These are phyloP conservation scores for Nemania sp. DNA, from an alignment of 2,329 filamentous ascomycete species.

Conservation along the genomic window DNA sequence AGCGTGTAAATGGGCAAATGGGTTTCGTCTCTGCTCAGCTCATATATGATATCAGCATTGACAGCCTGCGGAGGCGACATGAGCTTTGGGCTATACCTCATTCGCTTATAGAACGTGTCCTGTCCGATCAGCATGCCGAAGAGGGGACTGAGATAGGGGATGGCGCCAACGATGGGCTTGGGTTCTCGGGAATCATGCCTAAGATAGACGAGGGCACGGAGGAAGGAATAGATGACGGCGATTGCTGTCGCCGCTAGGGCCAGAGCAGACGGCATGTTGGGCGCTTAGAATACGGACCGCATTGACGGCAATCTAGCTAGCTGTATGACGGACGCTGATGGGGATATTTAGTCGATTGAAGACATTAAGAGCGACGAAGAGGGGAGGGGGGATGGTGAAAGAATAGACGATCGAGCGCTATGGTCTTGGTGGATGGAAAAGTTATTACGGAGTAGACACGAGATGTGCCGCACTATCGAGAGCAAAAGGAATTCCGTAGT, in stretches of 20 bases:
- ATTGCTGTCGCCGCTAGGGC: slow-evolving; percentile 3
- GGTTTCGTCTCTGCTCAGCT: slow-evolving; percentile 13
- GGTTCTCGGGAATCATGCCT: slow-evolving; percentile 17
- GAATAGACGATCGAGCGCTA: neutral
- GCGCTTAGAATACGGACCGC: slow-evolving; percentile 10
- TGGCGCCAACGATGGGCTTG: slow-evolving; percentile 12
- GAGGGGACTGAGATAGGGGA: slow-evolving; percentile 19
- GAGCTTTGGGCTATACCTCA: slow-evolving; percentile 15
- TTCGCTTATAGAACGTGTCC: slow-evolving; percentile 21
- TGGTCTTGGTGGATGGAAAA: neutral
- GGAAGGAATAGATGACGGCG: slow-evolving; percentile 7
- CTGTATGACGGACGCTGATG: slow-evolving; percentile 12
- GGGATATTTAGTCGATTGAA: slow-evolving; percentile 11
- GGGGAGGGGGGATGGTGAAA: slow-evolving; percentile 9
- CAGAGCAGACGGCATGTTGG: neutral
- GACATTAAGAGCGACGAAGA: slow-evolving; percentile 14
- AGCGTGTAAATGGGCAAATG: slow-evolving; percentile 21
- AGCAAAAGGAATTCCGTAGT: too few relatives aligned
- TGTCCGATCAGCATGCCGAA: slow-evolving; percentile 18
- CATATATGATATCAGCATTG: slow-evolving; percentile 8
- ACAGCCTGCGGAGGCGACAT: neutral
- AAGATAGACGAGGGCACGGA: slow-evolving; percentile 2
- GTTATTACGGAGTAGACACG: too few relatives aligned
- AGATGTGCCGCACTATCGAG: neutral
- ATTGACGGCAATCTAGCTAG: slow-evolving; percentile 14